These are phyloP conservation scores for Trypanosoma avium DNA, from an alignment of 208 protist genomes.

Conservation along the genomic window DNA sequence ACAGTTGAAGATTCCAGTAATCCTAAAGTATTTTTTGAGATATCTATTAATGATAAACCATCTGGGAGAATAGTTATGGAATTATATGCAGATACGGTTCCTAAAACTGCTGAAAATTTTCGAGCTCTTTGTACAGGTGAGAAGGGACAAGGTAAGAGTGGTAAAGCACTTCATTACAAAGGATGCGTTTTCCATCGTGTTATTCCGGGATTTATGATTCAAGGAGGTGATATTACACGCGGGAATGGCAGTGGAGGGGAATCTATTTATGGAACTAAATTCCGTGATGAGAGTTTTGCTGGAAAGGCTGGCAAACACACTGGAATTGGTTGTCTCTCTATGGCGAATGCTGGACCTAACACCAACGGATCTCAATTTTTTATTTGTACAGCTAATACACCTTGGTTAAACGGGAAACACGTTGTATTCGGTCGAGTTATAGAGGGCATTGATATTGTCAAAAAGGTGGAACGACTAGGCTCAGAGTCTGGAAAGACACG, in stretches of 20 bases:
- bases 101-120: constrained; percentile 96
- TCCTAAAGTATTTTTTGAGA: constrained; percentile 91
- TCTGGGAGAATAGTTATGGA: constrained; percentile 89
- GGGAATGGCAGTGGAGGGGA: constrained; percentile 97
- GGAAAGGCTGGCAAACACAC: constrained; percentile 92
- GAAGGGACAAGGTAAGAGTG: constrained; percentile 87
- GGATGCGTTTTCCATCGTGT: constrained; percentile 95
- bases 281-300: constrained; percentile 96
- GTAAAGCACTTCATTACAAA: constrained; percentile 97
- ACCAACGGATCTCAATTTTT: constrained; percentile 97
- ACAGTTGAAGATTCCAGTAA: constrained; percentile 31
- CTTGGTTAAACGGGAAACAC: constrained; percentile 94
- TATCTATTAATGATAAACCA: constrained; percentile 67
- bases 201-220: constrained; percentile 96
- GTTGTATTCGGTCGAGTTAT: constrained; percentile 95
- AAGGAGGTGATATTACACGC: constrained; percentile 98
- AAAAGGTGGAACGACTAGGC: constrained; percentile 74
- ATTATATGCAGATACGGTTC: constrained; percentile 90
- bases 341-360: constrained; percentile 98
- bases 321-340: constrained; percentile 94
- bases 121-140: constrained; percentile 91
- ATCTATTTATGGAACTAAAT: constrained; percentile 98
- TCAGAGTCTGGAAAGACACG: constrained; percentile 72
- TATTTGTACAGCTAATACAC: constrained; percentile 86
- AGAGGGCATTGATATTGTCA: constrained; percentile 84